Evolutionary conservation across 257 asterid species (phyloP), one percentile per base, ranked within the genome.

Genomic region (Dorcoceras hygrometricum): DNA sequence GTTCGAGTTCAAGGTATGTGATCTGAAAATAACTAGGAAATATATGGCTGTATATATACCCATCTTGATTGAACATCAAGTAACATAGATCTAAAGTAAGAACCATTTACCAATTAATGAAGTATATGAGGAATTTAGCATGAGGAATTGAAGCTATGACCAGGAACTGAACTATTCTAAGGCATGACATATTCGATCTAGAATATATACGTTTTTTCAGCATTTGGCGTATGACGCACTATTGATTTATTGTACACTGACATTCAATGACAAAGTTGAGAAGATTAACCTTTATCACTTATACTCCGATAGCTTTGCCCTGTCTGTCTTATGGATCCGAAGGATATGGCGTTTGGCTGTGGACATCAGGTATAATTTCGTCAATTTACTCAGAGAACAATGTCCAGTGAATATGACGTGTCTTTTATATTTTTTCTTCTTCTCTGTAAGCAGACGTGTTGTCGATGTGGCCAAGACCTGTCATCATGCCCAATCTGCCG

Each of bases 321-420:
- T 32, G 87, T 91, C 77, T 91, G 98, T 85, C 76, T 91, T 48
- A 78, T 78, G 6, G 84, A 78, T 57, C 84, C 89, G 5, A 91
- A 87, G 81, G 74, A 91, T 78, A 82, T 91, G 96, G 98, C 98
- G n/a, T 91, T 91, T 67, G 96, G 93, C 70, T 91, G 98, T 34
- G 98, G 98, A 71, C 98, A 91, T 75, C 98, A 88, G 98, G 98
- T 91, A 70, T 66, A 51, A 34, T 19, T 16, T 46, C 22, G 8
- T 46, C 2, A 8, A 46, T 46, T 46, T 46, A 12, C 54, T 14
- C 0, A 46, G 5, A 46, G 16, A 16, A 12, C 46, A 34, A 39
- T 14, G 50, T 12, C 54, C 22, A 14, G 54, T 46, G 54, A 16
- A 2, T 4, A 46, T 4, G n/a, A 51, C 39, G 18, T 57, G 5